Percentiles rank a stretch among this genome's conserved stretches.
Conservation (phyloP, 139 green algal genomes). For the Yamagishiella unicocca region DNA sequence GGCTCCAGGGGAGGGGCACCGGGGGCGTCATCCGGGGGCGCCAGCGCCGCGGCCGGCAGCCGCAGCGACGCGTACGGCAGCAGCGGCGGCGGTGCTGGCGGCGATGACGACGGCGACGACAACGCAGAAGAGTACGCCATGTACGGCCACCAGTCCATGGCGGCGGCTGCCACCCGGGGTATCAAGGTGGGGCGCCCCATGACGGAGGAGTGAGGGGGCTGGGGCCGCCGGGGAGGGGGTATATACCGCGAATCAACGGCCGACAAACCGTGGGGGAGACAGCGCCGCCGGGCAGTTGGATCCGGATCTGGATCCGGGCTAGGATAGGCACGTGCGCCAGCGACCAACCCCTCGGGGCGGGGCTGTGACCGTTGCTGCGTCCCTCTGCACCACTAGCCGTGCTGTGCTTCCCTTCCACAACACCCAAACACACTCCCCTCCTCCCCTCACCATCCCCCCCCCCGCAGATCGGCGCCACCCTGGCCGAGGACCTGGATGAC, state of each 20-base stretch:
- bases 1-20: background rate
- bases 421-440: background rate
- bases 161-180: background rate
- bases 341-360: too few species aligned
- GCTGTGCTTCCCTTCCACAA: too few species aligned
- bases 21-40: too few species aligned
- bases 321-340: too few species aligned
- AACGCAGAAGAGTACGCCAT: background rate
- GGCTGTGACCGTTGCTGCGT: background rate
- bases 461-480: background rate
- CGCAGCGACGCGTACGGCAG: background rate
- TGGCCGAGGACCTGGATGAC: slow-evolving; percentile 15
- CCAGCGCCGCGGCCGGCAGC: background rate
- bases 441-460: background rate
- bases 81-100: background rate
- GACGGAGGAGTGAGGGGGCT: too few species aligned
- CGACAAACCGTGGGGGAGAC: too few species aligned
- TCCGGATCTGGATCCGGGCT: too few species aligned
- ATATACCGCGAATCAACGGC: too few species aligned
- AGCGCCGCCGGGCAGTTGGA: too few species aligned
- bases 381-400: background rate
- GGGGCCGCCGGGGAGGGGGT: too few species aligned
- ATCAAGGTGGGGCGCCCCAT: slow-evolving; percentile 13
- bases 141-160: background rate
- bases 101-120: background rate